Evolutionary conservation across 192 early-diverging fungal genomes (phyloP).

Genomic region (Geranomyces michiganensis): DNA sequence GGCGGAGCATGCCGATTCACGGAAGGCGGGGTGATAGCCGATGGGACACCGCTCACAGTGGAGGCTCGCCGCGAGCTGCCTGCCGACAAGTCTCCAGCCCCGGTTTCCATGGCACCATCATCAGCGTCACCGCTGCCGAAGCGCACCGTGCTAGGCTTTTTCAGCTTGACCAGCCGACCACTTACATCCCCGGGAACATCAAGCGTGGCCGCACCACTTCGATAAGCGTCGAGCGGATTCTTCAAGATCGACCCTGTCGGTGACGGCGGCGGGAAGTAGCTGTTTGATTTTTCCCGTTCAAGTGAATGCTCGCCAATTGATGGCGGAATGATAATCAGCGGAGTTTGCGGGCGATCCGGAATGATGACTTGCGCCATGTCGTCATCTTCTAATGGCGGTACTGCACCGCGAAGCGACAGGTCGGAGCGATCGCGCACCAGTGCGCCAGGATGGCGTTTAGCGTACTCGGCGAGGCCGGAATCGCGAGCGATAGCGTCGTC

Average conservation of each 20-base stretch:
- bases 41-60: not conserved
- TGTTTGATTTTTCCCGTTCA: not conserved
- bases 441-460: constrained; percentile 1
- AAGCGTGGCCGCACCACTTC: not conserved
- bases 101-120: not conserved
- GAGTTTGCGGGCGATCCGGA: not conserved
- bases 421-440: constrained; percentile 19
- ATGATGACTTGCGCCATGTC: not conserved
- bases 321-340: constrained; percentile 11
- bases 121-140: not conserved
- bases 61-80: not conserved
- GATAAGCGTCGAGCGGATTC: not conserved
- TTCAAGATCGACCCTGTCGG: constrained; percentile 20
- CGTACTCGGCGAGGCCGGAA: constrained; percentile 1
- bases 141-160: constrained; percentile 6
- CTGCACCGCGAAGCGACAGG: constrained; percentile 12
- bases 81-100: not conserved
- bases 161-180: not conserved
- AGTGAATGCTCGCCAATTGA: not conserved
- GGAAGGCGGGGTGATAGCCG: not conserved
- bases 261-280: not conserved
- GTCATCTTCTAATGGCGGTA: constrained; percentile 19
- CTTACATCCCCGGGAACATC: constrained; percentile 10
- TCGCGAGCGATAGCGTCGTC: constrained; percentile 34
- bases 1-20: not conserved